Base-by-base conservation (phyloP, 2,329 filamentous ascomycete genomes). In the Cadophora luteo-olivacea region DNA sequence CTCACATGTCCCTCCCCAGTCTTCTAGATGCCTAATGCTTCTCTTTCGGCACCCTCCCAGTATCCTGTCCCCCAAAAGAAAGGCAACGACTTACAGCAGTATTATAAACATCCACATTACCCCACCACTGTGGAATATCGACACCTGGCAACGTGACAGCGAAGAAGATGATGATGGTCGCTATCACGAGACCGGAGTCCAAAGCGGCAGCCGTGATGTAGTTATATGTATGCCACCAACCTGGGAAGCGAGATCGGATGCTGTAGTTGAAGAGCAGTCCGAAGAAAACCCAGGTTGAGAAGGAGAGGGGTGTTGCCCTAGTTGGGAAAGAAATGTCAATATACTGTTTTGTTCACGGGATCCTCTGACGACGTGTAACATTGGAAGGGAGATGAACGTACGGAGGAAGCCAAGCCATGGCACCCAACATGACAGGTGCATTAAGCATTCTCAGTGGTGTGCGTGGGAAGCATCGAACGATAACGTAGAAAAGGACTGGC, bases 171-270 rank as follows among this genome's bases (percentile, higher is more conserved):
- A 93, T 78, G 38, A 93, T 85, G 0, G 90, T 91, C 29, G 84
- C 86, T 19, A 92, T 77, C 12, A 89, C 87, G 7, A 92, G 83
- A 5, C 91, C 91, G 61, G 87, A 87, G 77, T 93, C 91, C 36
- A 93, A 81, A 1, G 87, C 91, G 0, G 91, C 91, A 22, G 90
- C 92, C 0, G 89, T 87, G 76, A 92, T 84, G 77, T 93, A 93
- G 81, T 93, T 93, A 81, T 92, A 93, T 77, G 89, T 87, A 79
- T 91, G 81, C 91, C 91, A 93, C 91, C 91, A 93, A 48, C 89
- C 90, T 3, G 84, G 86, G 79, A 85, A 91, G 70, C 86, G 84
- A 66, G 88, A 83, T 76, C 87, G 86, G 77, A 93, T 85, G 73
- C 83, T 88, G 74, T 85, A 90, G 80, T 92, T 92, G 82, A 93